Evolutionary conservation across 345 rosid species (phyloP), one percentile per base, ranked within the genome.

Genomic region (Populus tremula): DNA sequence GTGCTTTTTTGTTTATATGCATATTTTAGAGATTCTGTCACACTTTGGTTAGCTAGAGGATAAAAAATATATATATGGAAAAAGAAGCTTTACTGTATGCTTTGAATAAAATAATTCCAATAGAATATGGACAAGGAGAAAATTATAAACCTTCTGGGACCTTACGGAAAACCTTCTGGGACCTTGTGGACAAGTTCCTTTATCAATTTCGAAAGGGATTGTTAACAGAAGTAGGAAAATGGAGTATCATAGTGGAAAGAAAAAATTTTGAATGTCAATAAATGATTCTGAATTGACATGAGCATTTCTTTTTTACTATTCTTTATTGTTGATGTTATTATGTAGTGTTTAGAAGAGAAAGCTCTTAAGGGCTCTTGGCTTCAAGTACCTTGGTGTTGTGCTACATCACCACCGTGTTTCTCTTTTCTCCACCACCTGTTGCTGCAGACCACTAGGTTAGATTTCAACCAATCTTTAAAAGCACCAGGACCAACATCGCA

Each of bases 81-180:
- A 67, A 75, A n/a, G 70, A 56, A 80, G 77, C 75, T 65, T 76
- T 59, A 75, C 81, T 35, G 69, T 63, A 59, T 64, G 68, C 43
- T 74, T 69, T 80, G 71, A 54, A 18, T 61, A 10, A 54, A 29
- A 38, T 54, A 77, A 56, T 81, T 85, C 84, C 78, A 72, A 49
- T 29, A 61, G 82, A n/a, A 81, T 81, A 74, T 76, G 80, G 84
- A 83, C 83, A 76, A 86, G 14, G 74, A 78, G 79, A 61, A 69
- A 78, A 76, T 53, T 72, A 43, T 81, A 49, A 43, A 36, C 10
- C 61, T 45, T 66, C 66, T 50, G 23, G 53, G 41, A 47, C 66
- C 59, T 27, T 31, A 23, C 70, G 27, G 72, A 38, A 76, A 43
- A 36, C 10, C 61, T 45, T 66, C 66, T 39, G 23, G 54, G 41